Evolutionary conservation across 768 basidiomycete species (phyloP).

Genomic region (Serpula lacrymans): DNA sequence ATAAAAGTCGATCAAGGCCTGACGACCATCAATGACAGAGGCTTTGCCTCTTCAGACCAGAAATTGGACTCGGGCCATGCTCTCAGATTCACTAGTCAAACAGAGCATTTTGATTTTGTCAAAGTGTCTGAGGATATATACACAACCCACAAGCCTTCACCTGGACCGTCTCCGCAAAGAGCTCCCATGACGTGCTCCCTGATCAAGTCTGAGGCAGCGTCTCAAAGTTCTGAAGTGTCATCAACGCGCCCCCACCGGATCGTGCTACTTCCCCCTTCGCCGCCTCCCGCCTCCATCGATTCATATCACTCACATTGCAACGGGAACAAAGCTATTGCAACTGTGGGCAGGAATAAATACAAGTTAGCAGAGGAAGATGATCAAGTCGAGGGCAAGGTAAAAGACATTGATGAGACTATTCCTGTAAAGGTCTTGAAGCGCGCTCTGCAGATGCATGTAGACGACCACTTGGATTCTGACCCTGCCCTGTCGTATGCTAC

Average conservation of each 20-base stretch:
- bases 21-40: too few species aligned
- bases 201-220: too few species aligned
- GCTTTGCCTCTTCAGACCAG: too few species aligned
- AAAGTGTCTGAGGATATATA: too few species aligned
- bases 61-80: too few species aligned
- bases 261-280: constrained; percentile 62
- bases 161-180: too few species aligned
- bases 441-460: constrained; percentile 8
- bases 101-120: too few species aligned
- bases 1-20: too few species aligned
- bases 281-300: constrained; percentile 49
- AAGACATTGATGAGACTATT: constrained; percentile 14
- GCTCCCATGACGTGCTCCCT: too few species aligned
- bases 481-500: constrained; percentile 22
- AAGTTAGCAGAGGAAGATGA: constrained; percentile 35
- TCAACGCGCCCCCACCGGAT: constrained; percentile 21
- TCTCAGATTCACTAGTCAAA: too few species aligned
- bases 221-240: too few species aligned
- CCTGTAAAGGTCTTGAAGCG: constrained; percentile 18
- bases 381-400: constrained; percentile 18
- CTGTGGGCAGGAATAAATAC: constrained; percentile 52
- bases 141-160: too few species aligned
- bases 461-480: constrained; percentile 25
- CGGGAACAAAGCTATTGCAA: constrained; percentile 20
- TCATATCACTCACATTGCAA: constrained; percentile 11